Evolutionary conservation across 2,329 filamentous ascomycete species (phyloP).

Genomic region (Scolecobasidium constrictum): DNA sequence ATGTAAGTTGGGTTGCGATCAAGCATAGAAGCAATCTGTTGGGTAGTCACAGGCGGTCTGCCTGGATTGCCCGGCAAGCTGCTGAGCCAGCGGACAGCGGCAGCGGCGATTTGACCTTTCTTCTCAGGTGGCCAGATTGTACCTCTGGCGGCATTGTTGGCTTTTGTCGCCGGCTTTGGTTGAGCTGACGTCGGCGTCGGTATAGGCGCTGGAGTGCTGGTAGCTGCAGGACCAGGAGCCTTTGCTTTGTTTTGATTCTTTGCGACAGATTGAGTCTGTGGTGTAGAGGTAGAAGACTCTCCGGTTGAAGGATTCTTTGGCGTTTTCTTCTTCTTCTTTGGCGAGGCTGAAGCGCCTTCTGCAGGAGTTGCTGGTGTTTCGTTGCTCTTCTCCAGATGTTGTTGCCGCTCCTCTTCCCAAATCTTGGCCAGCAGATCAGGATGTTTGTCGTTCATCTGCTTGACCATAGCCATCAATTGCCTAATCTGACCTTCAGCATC

Average conservation of each 20-base stretch:
- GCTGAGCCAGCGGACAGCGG: conserved; percentile 37
- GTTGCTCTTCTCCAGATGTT: too few relatives aligned
- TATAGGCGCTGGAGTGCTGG: not conserved
- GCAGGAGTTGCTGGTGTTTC: too few relatives aligned
- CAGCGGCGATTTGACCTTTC: conserved; percentile 38
- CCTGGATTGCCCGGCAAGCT: conserved; percentile 28
- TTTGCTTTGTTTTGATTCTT: too few relatives aligned
- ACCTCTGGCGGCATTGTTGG: conserved; percentile 12
- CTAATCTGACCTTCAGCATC: conserved; percentile 41
- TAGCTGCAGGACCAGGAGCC: too few relatives aligned
- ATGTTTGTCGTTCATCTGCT: conserved; percentile 44
- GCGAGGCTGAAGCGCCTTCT: too few relatives aligned
- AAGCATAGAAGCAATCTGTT: conserved; percentile 36
- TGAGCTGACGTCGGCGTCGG: not conserved
- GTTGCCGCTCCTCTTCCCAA: conserved; percentile 42
- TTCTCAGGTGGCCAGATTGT: conserved; percentile 42
- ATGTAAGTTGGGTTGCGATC: conserved; percentile 45
- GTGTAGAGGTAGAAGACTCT: too few relatives aligned
- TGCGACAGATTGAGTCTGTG: too few relatives aligned
- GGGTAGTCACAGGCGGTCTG: conserved; percentile 23
- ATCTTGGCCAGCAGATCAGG: conserved; percentile 43
- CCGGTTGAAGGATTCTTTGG: too few relatives aligned
- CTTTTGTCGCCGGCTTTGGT: conserved; percentile 1
- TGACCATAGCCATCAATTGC: conserved; percentile 46
- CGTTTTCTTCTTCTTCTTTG: too few relatives aligned